Evolutionary conservation across 2,329 filamentous ascomycete species (phyloP).

Genomic region (Nigrospora osmanthi): DNA sequence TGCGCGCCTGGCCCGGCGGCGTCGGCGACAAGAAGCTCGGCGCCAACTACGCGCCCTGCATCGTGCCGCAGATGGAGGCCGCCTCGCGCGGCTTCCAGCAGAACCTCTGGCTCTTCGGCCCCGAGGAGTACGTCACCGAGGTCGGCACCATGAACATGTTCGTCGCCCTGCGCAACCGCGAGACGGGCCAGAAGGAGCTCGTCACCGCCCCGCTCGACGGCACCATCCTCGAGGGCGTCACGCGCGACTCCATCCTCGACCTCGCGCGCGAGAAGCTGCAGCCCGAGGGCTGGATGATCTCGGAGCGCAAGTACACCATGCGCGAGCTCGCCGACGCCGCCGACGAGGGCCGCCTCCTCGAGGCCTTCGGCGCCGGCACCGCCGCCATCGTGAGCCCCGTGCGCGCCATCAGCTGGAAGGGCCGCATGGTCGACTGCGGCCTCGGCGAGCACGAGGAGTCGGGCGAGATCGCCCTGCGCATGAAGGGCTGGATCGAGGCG

Average conservation of each 20-base stretch:
- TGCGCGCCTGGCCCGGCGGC: constrained; percentile 94
- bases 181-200: constrained; percentile 85
- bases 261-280: constrained; percentile 77
- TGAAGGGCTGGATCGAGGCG: constrained; percentile 95
- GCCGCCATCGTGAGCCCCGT: constrained; percentile 92
- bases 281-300: constrained; percentile 81
- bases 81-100: constrained; percentile 91
- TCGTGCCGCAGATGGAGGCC: constrained; percentile 90
- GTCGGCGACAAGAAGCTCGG: constrained; percentile 98
- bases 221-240: constrained; percentile 93
- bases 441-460: constrained; percentile 76
- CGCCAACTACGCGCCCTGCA: constrained; percentile 98
- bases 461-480: constrained; percentile 72
- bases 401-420: constrained; percentile 82
- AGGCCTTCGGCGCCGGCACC: constrained; percentile 90
- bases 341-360: constrained; percentile 76
- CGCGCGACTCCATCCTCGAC: constrained; percentile 79
- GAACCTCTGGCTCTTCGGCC: constrained; percentile 95
- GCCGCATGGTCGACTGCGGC: constrained; percentile 73
- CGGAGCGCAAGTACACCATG: constrained; percentile 91
- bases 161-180: constrained; percentile 73
- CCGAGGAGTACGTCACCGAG: constrained; percentile 93
- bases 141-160: constrained; percentile 99
- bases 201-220: constrained; percentile 94
- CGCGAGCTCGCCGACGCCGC: constrained; percentile 73